Conservation (phyloP, 2,329 filamentous ascomycete species). For the Ceratocystis colombiana region DNA sequence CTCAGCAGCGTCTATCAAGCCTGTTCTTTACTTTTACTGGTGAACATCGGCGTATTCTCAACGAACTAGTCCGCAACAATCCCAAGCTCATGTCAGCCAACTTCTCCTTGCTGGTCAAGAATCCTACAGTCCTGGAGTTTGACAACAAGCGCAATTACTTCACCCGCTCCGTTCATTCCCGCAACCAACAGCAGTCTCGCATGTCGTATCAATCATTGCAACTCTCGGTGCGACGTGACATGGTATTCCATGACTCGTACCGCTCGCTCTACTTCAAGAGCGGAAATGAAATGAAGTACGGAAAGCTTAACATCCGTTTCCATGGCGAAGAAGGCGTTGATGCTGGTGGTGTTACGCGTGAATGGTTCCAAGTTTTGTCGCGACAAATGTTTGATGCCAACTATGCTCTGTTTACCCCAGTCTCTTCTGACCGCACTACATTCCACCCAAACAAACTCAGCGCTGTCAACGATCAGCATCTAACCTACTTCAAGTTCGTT, state of each 20-base stretch:
- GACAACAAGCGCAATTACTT: slow-evolving; percentile 99
- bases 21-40: slow-evolving; percentile 97
- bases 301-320: slow-evolving; percentile 96
- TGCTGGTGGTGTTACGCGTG: slow-evolving; percentile 89
- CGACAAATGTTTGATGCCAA: slow-evolving; percentile 98
- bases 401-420: slow-evolving; percentile 91
- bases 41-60: slow-evolving; percentile 92
- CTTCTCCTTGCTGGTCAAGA: slow-evolving; percentile 91
- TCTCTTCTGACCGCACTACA: slow-evolving; percentile 92
- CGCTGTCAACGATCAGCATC: slow-evolving; percentile 85
- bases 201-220: slow-evolving; percentile 64
- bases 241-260: slow-evolving; percentile 97
- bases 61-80: slow-evolving; percentile 92
- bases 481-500: slow-evolving; percentile 99
- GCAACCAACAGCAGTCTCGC: slow-evolving; percentile 56
- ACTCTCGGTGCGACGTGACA: slow-evolving; percentile 79
- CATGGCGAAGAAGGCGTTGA: slow-evolving; percentile 96
- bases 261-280: slow-evolving; percentile 96
- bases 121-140: slow-evolving; percentile 96
- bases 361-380: slow-evolving; percentile 98
- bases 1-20: slow-evolving; percentile 72
- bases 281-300: slow-evolving; percentile 96
- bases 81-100: slow-evolving; percentile 98
- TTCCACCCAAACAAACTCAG: slow-evolving; percentile 97
- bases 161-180: slow-evolving; percentile 74